These are phyloP conservation scores for Nothomitra cinnamomea DNA, from an alignment of 2,329 filamentous ascomycete species.

Conservation along the genomic window DNA sequence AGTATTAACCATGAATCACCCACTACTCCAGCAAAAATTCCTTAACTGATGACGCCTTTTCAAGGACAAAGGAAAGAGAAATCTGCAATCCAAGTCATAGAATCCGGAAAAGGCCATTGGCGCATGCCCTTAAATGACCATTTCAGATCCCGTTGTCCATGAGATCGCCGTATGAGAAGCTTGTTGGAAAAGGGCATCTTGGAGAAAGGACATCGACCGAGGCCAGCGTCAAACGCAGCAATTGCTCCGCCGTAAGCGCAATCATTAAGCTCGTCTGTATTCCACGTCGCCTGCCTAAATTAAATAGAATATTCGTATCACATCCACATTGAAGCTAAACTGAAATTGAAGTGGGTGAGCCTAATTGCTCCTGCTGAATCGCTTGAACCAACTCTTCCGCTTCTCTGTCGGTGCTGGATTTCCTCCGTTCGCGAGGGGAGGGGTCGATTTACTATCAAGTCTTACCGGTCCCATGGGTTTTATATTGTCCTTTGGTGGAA, in stretches of 20 bases:
- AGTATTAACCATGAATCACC: too few species aligned
- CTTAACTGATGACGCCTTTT: too few species aligned
- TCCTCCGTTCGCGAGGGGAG: neutral
- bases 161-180: neutral
- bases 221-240: neutral
- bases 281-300: neutral
- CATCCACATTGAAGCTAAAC: too few species aligned
- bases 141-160: neutral
- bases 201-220: neutral
- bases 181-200: neutral
- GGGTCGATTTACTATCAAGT: conserved; percentile 9
- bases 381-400: conserved; percentile 78
- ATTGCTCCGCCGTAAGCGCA: neutral
- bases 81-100: too few species aligned
- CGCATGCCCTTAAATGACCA: neutral
- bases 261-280: neutral
- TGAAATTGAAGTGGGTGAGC: neutral
- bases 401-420: conserved; percentile 36
- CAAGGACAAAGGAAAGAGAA: too few species aligned
- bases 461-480: conserved; percentile 14
- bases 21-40: too few species aligned
- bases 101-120: too few species aligned
- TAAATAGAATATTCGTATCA: neutral
- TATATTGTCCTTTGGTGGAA: conserved; percentile 11
- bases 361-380: conserved; percentile 50